phyloP scores from a whole-genome alignment of 768 basidiomycete genomes.

The Suillus plorans region DNA sequence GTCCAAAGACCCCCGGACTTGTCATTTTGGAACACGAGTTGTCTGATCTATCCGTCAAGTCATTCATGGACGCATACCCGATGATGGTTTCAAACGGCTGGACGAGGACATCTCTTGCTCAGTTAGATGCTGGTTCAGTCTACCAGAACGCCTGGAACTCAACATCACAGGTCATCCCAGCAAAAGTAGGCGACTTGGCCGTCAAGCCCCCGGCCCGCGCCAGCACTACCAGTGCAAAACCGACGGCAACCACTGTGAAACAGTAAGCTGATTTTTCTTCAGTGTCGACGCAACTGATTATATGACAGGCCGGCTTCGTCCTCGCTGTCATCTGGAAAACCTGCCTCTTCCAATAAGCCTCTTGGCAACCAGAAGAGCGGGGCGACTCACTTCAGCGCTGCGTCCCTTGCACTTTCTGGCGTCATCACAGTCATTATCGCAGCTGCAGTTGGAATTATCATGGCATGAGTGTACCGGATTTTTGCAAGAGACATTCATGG shows the following conservation, averaged over 20 bases:
- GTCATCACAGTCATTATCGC: conserved; percentile 23
- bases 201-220: conserved; percentile 12
- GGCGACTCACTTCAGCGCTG: conserved; percentile 24
- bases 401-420: conserved; percentile 23
- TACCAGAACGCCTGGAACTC: conserved; percentile 49
- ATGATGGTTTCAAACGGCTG: conserved; percentile 68
- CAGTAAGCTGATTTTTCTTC: conserved; percentile 9
- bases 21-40: conserved; percentile 87
- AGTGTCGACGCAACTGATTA: not conserved
- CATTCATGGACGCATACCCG: conserved; percentile 68
- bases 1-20: conserved; percentile 75
- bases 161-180: conserved; percentile 27
- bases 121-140: conserved; percentile 35
- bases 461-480: conserved; percentile 12
- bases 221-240: not conserved
- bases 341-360: conserved; percentile 19
- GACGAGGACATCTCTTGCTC: conserved; percentile 59
- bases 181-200: conserved; percentile 18
- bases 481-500: conserved; percentile 8
- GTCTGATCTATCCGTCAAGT: conserved; percentile 52
- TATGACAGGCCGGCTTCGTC: conserved; percentile 10
- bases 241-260: not conserved
- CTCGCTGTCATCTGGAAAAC: conserved; percentile 8
- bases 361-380: conserved; percentile 35
- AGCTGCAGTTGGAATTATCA: conserved; percentile 20